phyloP scores from a whole-genome alignment of 495 filamentous ascomycete genomes.

The Patellaria atrata region DNA sequence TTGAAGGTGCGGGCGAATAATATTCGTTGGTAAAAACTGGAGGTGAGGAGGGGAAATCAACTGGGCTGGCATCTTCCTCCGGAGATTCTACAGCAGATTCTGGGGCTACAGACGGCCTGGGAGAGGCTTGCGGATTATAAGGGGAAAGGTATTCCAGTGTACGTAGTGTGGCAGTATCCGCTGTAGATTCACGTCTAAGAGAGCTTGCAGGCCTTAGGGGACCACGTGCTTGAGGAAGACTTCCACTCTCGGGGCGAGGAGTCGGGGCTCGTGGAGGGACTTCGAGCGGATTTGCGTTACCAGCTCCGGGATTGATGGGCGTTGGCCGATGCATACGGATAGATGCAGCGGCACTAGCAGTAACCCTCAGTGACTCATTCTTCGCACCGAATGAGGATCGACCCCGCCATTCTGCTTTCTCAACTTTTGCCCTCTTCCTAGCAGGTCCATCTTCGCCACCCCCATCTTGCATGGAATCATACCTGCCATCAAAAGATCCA shows the following conservation, averaged over 20 bases:
- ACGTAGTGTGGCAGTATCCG: not conserved
- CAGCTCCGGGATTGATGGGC: conserved; percentile 38
- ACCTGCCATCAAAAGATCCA: not conserved
- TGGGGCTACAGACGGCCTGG: conserved; percentile 1
- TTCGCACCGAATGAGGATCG: conserved; percentile 54
- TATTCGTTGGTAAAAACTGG: conserved; percentile 13
- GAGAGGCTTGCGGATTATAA: not conserved
- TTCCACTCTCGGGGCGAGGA: conserved; percentile 30
- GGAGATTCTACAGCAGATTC: conserved; percentile 17
- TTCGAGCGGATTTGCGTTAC: conserved; percentile 44
- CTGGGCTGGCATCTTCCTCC: conserved; percentile 14
- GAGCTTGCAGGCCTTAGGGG: conserved; percentile 14
- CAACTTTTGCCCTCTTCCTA: conserved; percentile 62
- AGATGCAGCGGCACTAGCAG: conserved; percentile 75
- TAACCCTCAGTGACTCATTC: conserved; percentile 68
- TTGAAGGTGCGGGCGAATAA: conserved; percentile 14
- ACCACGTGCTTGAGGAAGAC: conserved; percentile 6
- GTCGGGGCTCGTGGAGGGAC: conserved; percentile 71
- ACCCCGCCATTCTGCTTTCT: conserved; percentile 50
- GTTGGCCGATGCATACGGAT: conserved; percentile 74
- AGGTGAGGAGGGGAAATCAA: conserved; percentile 20
- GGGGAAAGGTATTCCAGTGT: conserved; percentile 8
- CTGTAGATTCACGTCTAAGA: conserved; percentile 12
- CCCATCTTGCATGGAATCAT: conserved; percentile 39
- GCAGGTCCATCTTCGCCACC: conserved; percentile 34